Evolutionary conservation across 805 yeast genomes (phyloP), one percentile per base, ranked within the genome.

Genomic region (Metschnikowia cerradonensis): DNA sequence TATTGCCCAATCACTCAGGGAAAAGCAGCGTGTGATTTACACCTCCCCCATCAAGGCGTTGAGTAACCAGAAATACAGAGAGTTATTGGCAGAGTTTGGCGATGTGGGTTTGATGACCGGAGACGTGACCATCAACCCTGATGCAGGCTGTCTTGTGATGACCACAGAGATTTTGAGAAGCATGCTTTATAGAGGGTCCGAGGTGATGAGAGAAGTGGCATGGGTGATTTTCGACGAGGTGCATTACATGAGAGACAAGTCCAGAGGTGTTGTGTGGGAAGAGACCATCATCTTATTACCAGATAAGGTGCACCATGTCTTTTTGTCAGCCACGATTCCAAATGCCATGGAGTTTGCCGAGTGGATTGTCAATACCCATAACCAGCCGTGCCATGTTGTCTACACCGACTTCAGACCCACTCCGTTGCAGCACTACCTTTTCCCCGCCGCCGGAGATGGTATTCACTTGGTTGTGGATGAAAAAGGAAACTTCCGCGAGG

Each of bases 261-360:
- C 90, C 59, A 83, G 99, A 72, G 99, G 99, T 67, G 99, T 94
- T 48, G 99, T 94, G 34, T 94, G 99, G 99, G 99, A 94, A 72
- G 99, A 94, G 70, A 92, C 98, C 14, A 92, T 94, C 57, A 94
- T 94, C 52, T 74, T 94, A 65, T 76, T 94, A 40, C 99, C 99
- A 3, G 97, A 95, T 61, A 91, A 91, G 75, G 97, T 94, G 15
- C 92, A 88, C 58, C 90, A 91, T 63, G 97, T 92, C 3, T 88
- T 92, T 62, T 72, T 92, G 56, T 90, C 97, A 13, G 98, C 98
- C 45, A 92, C 99, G 1, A 92, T 92, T 59, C 99, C 99, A 23
- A 92, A 92, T 66, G 97, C 98, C 1, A 87, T 89, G 91, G 97
- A 92, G 66, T 92, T 92, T 74, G 97, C 98, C 10, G 96, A 92